Percentiles rank a stretch among this genome's conserved stretches.
Conservation (phyloP, 1,139 yeast species). For the Candida albicans region DNA sequence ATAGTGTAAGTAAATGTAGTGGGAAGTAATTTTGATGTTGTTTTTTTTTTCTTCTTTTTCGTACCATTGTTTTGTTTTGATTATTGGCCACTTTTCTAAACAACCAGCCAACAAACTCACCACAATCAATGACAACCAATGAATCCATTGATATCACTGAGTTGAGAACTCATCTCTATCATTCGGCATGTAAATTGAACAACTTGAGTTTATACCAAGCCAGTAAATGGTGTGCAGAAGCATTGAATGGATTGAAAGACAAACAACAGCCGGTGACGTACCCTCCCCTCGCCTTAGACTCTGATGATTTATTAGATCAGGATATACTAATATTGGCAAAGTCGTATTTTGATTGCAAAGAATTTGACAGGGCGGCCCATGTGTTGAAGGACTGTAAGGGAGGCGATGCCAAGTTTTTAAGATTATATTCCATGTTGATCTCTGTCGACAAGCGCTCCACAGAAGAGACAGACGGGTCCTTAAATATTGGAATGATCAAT, state of each 20-base stretch:
- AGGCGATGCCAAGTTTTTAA: slow-evolving; percentile 60
- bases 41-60: background rate
- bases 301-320: slow-evolving; percentile 32
- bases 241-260: slow-evolving; percentile 48
- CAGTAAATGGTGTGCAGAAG: slow-evolving; percentile 84
- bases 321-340: slow-evolving; percentile 59
- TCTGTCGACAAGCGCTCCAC: slow-evolving; percentile 74
- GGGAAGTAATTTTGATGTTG: background rate
- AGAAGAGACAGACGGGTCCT: slow-evolving; percentile 67
- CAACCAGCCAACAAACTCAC: slow-evolving; percentile 3
- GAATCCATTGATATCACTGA: slow-evolving; percentile 5
- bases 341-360: slow-evolving; percentile 78
- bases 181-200: slow-evolving; percentile 27
- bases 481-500: slow-evolving; percentile 29
- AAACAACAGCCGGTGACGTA: slow-evolving; percentile 5
- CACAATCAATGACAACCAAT: background rate
- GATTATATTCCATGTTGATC: slow-evolving; percentile 66
- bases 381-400: slow-evolving; percentile 53
- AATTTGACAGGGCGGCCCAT: slow-evolving; percentile 76
- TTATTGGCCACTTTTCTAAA: background rate
- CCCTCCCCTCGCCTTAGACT: slow-evolving; percentile 9
- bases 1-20: too few relatives aligned
- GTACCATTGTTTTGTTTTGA: background rate
- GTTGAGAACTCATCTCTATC: slow-evolving; percentile 26
- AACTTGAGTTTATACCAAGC: slow-evolving; percentile 61